These are phyloP conservation scores for Pyrus betulifolia DNA, from an alignment of 306 rosid genomes.

Conservation along the genomic window DNA sequence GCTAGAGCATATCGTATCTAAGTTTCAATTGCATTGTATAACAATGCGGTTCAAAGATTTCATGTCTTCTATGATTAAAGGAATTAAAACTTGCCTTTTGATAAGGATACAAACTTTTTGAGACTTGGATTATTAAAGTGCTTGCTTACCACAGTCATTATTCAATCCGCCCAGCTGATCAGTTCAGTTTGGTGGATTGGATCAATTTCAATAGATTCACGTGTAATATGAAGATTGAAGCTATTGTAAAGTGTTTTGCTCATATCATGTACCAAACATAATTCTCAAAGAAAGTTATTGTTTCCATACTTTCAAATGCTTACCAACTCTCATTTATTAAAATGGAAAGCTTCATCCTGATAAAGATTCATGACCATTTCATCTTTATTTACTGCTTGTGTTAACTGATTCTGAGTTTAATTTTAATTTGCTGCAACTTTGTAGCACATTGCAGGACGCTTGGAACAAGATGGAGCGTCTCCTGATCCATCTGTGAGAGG, in stretches of 20 bases:
- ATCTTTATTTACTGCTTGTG: background rate
- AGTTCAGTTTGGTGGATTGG: background rate
- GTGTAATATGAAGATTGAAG: background rate
- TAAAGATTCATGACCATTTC: background rate
- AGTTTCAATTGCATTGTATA: background rate
- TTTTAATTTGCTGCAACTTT: constrained; percentile 41
- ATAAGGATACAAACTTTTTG: background rate
- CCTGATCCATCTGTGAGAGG: constrained; percentile 47
- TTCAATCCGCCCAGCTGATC: background rate
- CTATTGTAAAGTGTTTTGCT: background rate
- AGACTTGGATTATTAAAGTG: background rate
- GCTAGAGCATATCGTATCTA: background rate
- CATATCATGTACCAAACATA: background rate
- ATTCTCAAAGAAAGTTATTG: background rate
- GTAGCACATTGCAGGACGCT: constrained; percentile 86
- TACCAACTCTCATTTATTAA: background rate
- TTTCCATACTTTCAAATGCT: background rate
- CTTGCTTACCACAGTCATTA: background rate
- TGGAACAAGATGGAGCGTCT: constrained; percentile 73
- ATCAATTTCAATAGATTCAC: background rate
- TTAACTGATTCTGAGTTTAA: constrained; percentile 22
- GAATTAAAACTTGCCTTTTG: background rate
- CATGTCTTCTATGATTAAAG: background rate
- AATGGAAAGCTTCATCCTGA: background rate
- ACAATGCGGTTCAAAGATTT: background rate